These are phyloP conservation scores for Acer saccharum DNA, from an alignment of 345 rosid species.

Conservation along the genomic window DNA sequence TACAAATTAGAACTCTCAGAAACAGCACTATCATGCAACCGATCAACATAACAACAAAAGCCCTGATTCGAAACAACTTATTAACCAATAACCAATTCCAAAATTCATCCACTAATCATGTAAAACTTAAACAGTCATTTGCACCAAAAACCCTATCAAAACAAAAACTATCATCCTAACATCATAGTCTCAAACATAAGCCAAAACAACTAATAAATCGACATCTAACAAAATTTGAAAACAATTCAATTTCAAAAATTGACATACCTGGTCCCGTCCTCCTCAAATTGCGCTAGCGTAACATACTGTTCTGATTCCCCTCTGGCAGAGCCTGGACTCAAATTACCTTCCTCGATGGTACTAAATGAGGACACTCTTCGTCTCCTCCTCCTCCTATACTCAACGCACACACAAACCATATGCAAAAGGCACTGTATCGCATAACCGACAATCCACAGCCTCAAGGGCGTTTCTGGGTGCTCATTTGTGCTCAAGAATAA, in stretches of 20 bases:
- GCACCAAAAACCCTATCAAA: not conserved
- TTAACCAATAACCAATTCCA: not conserved
- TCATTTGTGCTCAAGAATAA: constrained; percentile 65
- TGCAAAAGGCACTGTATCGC: constrained; percentile 83
- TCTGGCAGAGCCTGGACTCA: constrained; percentile 48
- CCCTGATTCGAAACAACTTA: not conserved
- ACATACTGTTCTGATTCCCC: constrained; percentile 53
- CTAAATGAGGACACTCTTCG: constrained; percentile 30
- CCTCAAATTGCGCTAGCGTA: constrained; percentile 62
- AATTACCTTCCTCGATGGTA: constrained; percentile 29
- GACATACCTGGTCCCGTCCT: constrained; percentile 62
- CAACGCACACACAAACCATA: constrained; percentile 78
- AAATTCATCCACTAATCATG: not conserved
- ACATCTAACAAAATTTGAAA: not conserved
- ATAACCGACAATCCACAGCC: constrained; percentile 84
- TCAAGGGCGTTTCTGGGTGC: constrained; percentile 69
- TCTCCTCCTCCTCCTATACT: constrained; percentile 74
- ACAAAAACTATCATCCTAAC: not conserved
- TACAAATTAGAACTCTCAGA: no score
- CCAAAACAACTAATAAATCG: not conserved
- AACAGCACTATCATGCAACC: not conserved
- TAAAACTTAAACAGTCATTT: not conserved
- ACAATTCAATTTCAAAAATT: not conserved
- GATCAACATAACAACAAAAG: constrained; percentile 5
- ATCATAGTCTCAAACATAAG: not conserved